A percentile compares a stretch with the other conserved stretches of the same genome.
Conservation (phyloP, 257 asterid genomes). For the Echium plantagineum region DNA sequence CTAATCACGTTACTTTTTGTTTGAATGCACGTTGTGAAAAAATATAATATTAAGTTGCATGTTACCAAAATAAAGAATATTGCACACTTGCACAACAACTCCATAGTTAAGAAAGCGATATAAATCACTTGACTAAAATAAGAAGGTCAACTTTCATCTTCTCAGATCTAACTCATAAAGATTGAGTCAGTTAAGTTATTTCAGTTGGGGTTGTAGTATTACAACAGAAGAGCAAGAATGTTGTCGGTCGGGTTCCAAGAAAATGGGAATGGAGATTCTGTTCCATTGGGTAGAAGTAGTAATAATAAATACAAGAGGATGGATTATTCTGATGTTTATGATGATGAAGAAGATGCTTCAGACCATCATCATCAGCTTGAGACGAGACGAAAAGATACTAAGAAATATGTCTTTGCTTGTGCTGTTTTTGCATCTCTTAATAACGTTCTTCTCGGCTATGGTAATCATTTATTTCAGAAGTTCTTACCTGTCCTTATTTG, state of each 20-base stretch:
- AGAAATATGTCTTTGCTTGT: slow-evolving; percentile 80
- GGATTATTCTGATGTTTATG: slow-evolving; percentile 41
- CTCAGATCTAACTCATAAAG: background rate
- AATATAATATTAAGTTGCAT: too few species aligned
- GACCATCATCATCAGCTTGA: slow-evolving; percentile 39
- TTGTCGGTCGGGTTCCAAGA: slow-evolving; percentile 29
- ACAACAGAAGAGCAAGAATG: background rate
- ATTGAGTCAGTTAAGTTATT: background rate
- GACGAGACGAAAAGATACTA: slow-evolving; percentile 31
- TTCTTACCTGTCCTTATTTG: too few species aligned
- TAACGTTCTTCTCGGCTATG: slow-evolving; percentile 90
- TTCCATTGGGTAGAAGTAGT: slow-evolving; percentile 29
- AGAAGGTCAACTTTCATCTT: background rate
- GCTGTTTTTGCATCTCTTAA: slow-evolving; percentile 94
- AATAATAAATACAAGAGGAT: slow-evolving; percentile 60
- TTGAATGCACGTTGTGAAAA: too few species aligned
- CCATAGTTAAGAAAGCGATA: too few species aligned
- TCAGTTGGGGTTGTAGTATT: background rate
- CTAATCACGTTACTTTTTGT: too few species aligned
- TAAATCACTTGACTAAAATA: too few species aligned
- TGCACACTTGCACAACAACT: too few species aligned
- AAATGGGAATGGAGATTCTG: slow-evolving; percentile 32
- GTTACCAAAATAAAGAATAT: too few species aligned
- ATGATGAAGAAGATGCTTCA: slow-evolving; percentile 34
- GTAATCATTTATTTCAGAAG: slow-evolving; percentile 17